Evolutionary conservation across 2,329 filamentous ascomycete species (phyloP).

Genomic region (Beauveria bassiana): DNA sequence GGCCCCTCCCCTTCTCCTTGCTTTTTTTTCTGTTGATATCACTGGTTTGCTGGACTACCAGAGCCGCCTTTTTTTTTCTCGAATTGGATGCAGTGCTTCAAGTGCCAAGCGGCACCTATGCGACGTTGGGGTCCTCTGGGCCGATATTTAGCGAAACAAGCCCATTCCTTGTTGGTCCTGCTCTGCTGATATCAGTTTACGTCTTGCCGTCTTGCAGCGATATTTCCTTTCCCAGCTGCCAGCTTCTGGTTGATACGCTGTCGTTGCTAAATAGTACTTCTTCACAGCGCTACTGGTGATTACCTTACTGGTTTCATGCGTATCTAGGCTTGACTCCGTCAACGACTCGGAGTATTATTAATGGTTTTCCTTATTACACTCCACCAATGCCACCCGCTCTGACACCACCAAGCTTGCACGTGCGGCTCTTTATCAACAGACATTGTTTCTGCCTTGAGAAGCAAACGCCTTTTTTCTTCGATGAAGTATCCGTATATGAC

Average conservation of each 20-base stretch:
- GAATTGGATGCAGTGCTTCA: neutral
- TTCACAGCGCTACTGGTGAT: neutral
- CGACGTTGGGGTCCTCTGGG: neutral
- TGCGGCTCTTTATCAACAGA: neutral
- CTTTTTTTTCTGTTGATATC: neutral
- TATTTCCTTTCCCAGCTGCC: no score
- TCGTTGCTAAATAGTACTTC: neutral
- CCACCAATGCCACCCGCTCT: neutral
- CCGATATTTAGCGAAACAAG: conserved; percentile 4
- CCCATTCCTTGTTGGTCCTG: neutral
- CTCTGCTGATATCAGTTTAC: no score
- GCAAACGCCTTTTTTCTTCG: neutral
- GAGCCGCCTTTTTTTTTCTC: neutral
- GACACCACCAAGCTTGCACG: neutral
- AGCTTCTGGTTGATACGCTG: no score
- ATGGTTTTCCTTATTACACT: neutral
- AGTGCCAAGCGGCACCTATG: no score
- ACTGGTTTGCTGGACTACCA: neutral
- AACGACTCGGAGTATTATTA: conserved; percentile 8
- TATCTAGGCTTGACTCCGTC: neutral
- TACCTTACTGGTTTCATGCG: neutral
- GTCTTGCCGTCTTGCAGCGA: no score
- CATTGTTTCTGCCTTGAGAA: neutral
- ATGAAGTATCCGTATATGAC: neutral
- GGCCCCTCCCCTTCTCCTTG: no score